Percentiles rank a stretch among this genome's conserved stretches.
phyloP scores from a whole-genome alignment of 768 basidiomycete genomes.

The Mycena amicta region DNA sequence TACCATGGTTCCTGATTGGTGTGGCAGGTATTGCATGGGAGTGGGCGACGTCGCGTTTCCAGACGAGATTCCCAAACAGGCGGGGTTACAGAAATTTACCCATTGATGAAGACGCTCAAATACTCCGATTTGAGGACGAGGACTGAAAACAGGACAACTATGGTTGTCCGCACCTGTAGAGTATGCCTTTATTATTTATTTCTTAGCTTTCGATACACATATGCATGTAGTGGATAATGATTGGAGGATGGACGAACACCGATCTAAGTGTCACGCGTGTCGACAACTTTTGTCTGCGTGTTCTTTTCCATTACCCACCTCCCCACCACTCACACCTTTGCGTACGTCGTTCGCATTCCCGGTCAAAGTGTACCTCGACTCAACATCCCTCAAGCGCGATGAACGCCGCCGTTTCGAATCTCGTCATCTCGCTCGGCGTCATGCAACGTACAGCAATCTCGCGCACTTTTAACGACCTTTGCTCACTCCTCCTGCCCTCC shows the following conservation, averaged over 20 bases:
- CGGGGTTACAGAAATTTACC: constrained; percentile 78
- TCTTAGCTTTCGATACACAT: constrained; percentile 20
- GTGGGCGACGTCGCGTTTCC: constrained; percentile 55
- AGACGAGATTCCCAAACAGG: constrained; percentile 46
- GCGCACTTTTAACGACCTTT: no score
- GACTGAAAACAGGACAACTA: constrained; percentile 32
- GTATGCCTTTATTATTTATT: constrained; percentile 14
- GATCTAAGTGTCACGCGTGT: no score
- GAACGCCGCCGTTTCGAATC: constrained; percentile 78
- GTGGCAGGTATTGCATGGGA: constrained; percentile 74
- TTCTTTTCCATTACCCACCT: no score
- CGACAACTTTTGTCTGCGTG: no score
- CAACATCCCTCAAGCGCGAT: no score
- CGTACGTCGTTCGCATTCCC: no score
- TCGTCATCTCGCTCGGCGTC: constrained; percentile 87
- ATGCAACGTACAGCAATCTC: constrained; percentile 69
- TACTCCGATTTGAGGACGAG: constrained; percentile 84
- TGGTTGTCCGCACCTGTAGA: constrained; percentile 22
- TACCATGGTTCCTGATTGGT: constrained; percentile 90
- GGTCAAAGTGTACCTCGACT: no score
- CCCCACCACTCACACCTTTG: no score
- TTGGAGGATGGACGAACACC: no score
- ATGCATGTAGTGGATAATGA: constrained; percentile 6
- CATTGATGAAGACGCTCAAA: constrained; percentile 87
- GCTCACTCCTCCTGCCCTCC: constrained; percentile 8